Evolutionary conservation across 768 basidiomycete genomes (phyloP), one percentile per base, ranked within the genome.

Genomic region (Rhodotorula graminis): DNA sequence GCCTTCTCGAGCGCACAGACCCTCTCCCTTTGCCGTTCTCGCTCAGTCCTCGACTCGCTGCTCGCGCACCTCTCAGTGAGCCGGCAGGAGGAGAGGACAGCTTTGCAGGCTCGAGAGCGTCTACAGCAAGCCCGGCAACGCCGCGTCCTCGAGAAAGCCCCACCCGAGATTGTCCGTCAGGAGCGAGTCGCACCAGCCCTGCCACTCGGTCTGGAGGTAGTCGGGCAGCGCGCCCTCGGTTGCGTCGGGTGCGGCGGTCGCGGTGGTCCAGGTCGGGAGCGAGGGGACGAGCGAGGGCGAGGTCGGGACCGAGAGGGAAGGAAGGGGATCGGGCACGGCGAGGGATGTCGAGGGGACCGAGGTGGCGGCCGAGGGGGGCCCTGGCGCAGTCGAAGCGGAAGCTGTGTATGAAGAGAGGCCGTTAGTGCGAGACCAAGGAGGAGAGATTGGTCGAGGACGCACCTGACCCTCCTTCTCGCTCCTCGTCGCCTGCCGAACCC

Each of bases 151-250:
- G 9, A 33, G 33, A 9, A 57, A 37, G 18, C 16, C 31, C 56
- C 31, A 31, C 1, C 56, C 56, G 12, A 21, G 16, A 11, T 37
- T 27, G 33, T 33, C 56, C 18, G 33, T 57, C 56, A 57, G 0
- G 11, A 57, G 27, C 31, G 31, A 33, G 56, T 57, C 56, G 33
- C 56, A 57, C 56, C 56, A 57, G 31, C 56, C 56, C 33, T 57
- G 56, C 56, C 56, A 57, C 56, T 57, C 56, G 16, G 31, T 57
- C 56, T 57, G 56, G 16, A 57, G 56, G 25, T 23, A 57, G 33
- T 37, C 33, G 21, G 56, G 56, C 33, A 57, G 33, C 33, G 56
- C 56, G 16, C 56, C 56, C 27, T 57, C 56, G 31, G 31, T 57
- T 19, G 56, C 21, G 44, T 46, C 44, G 11, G 44, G 44, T 18